Percentiles rank a stretch among this genome's conserved stretches.
phyloP scores from a whole-genome alignment of 257 asterid genomes.

The Catharanthus roseus region DNA sequence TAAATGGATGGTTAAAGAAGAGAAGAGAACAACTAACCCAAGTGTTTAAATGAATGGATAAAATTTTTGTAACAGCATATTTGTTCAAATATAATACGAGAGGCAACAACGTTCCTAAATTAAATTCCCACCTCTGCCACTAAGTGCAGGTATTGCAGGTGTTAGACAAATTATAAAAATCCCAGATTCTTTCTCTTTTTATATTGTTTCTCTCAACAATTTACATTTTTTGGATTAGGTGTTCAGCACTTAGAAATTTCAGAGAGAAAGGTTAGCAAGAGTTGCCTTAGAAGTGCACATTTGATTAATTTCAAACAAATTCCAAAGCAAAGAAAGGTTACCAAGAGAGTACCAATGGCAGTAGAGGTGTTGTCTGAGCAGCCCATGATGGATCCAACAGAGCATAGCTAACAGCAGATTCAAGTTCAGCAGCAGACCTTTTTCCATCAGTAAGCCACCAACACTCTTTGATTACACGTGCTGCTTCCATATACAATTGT shows the following conservation, averaged over 20 bases:
- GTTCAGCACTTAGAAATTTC: background rate
- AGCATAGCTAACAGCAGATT: constrained; percentile 92
- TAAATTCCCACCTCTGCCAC: background rate
- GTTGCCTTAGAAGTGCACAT: background rate
- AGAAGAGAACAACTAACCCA: background rate
- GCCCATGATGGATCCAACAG: constrained; percentile 97
- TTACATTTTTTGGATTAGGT: background rate
- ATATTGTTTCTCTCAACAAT: background rate
- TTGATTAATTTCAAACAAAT: background rate
- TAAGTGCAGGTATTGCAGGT: background rate
- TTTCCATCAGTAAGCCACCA: constrained; percentile 96
- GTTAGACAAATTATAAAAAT: background rate
- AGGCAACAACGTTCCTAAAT: background rate
- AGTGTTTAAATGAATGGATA: background rate
- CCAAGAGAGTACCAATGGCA: constrained; percentile 62
- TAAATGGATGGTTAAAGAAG: background rate
- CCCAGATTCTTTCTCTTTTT: too few relatives aligned
- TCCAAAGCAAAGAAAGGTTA: constrained; percentile 9
- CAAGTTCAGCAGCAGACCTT: constrained; percentile 75
- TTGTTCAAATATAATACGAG: background rate
- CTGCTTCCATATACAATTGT: constrained; percentile 81
- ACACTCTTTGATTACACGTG: constrained; percentile 87
- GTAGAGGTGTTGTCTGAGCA: constrained; percentile 98
- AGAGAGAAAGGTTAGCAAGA: background rate
- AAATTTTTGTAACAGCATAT: background rate